phyloP scores from a whole-genome alignment of 495 filamentous ascomycete species.

The Corynascus novoguineensis region DNA sequence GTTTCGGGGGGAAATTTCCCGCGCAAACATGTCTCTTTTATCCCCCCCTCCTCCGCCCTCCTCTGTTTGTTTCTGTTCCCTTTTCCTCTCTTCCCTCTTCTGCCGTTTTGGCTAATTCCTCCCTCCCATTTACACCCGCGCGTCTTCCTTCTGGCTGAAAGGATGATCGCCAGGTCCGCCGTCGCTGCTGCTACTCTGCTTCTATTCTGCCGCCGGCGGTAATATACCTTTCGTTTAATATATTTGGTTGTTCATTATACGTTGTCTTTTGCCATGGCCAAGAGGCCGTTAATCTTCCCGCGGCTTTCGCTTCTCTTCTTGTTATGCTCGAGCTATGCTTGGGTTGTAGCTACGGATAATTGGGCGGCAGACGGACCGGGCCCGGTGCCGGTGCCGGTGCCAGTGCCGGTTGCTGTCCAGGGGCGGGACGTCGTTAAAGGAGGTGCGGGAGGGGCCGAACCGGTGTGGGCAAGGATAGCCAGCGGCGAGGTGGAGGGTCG shows the following conservation, averaged over 20 bases:
- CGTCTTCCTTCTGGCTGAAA: slow-evolving; percentile 26
- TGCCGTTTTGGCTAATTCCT: slow-evolving; percentile 27
- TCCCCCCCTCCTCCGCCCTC: slow-evolving; percentile 3
- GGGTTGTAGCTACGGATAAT: slow-evolving; percentile 11
- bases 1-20: neutral
- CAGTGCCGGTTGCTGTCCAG: neutral
- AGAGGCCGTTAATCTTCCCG: slow-evolving; percentile 10
- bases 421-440: neutral
- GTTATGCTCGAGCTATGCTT: slow-evolving; percentile 24
- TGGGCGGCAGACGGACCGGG: neutral
- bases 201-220: slow-evolving; percentile 30
- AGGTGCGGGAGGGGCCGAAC: slow-evolving; percentile 4
- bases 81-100: slow-evolving; percentile 15
- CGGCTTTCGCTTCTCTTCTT: slow-evolving; percentile 17
- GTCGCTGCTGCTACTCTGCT: slow-evolving; percentile 16
- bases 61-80: slow-evolving; percentile 10
- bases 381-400: neutral
- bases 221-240: slow-evolving; percentile 4
- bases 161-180: slow-evolving; percentile 27
- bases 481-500: neutral
- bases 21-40: slow-evolving; percentile 6
- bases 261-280: slow-evolving; percentile 14
- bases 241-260: slow-evolving; percentile 3
- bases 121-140: neutral
- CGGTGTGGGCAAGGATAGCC: neutral